Base-by-base conservation (phyloP, 805 yeast species). In the Spencermartinsiella europaea region DNA sequence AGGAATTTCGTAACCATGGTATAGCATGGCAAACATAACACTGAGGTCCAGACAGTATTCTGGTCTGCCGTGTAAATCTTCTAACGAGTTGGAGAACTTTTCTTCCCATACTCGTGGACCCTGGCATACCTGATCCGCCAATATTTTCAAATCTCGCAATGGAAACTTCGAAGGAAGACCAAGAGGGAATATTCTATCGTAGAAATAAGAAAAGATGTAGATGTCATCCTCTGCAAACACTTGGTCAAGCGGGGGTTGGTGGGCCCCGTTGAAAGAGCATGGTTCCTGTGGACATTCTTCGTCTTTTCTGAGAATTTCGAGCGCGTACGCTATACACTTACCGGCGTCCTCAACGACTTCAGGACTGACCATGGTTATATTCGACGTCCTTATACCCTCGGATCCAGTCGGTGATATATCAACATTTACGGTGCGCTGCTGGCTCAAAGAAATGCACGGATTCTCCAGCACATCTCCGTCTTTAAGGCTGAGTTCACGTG, bases 1-100 rank as follows among this genome's bases (percentile, higher is more conserved):
- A 53, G 97, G 96, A 53, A 91, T 87, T 55, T 91, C 97, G 67
- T 91, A 91, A 38, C 99, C 99, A 10, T 90, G 81, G 66, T 90
- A 96, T 51, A 91, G 73, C 64, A 91, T 70, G 2, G 96, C 80
- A 16, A 84, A 82, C 76, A 91, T 90, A 76, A 87, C 91, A 3
- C 91, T 80, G 56, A 91, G 74, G 62, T 91, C 98, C 58, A 85
- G 68, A 68, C 99, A 91, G 93, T 96, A 91, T 60, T 85, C 83
- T 36, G 97, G 96, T 62, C 90, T 91, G 33, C 76, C 76, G 48
- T 72, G 69, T 52, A 91, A 75, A 51, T 81, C 79, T 34, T 73
- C 71, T 38, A 87, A 65, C 19, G 89, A 81, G 2, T 78, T 81
- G 41, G 44, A 21, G 27, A 43, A 51, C 21, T 36, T 33, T 16